A percentile compares a stretch with the other conserved stretches of the same genome.
These are phyloP conservation scores for Yarrowia sp. DNA, from an alignment of 805 yeast genomes.

Conservation along the genomic window DNA sequence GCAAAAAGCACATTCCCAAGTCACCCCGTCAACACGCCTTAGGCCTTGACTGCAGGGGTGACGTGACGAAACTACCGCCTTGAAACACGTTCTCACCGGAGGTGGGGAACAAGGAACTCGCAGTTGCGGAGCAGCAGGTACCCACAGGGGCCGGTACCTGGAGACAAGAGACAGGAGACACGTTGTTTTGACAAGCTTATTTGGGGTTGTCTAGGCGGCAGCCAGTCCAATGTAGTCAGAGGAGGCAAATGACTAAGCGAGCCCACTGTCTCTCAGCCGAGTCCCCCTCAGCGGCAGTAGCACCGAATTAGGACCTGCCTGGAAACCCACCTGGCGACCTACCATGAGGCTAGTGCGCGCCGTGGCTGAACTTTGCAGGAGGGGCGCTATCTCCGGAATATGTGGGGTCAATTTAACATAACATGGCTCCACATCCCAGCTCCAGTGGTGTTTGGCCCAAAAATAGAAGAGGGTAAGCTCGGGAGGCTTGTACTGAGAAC, in stretches of 20 bases:
- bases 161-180: not conserved
- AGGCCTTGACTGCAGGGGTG: not conserved
- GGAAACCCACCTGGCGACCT: not conserved
- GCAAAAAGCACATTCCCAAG: not conserved
- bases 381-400: slow-evolving; percentile 4
- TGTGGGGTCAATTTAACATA: not conserved
- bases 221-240: too few species aligned
- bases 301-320: not conserved
- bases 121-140: slow-evolving; percentile 3
- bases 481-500: slow-evolving; percentile 1
- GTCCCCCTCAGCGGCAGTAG: not conserved
- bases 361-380: not conserved
- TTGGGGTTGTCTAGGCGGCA: too few species aligned
- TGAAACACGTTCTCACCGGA: not conserved
- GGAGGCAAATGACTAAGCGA: not conserved
- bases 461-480: not conserved
- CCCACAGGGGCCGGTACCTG: not conserved
- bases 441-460: not conserved
- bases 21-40: slow-evolving; percentile 5
- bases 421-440: slow-evolving; percentile 1
- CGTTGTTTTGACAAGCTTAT: too few species aligned
- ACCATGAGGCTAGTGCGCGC: not conserved
- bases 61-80: not conserved
- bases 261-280: not conserved
- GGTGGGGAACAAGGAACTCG: not conserved